Evolutionary conservation across 352 stramenopile species (phyloP).

Genomic region (Heterotrichella gracilis): DNA sequence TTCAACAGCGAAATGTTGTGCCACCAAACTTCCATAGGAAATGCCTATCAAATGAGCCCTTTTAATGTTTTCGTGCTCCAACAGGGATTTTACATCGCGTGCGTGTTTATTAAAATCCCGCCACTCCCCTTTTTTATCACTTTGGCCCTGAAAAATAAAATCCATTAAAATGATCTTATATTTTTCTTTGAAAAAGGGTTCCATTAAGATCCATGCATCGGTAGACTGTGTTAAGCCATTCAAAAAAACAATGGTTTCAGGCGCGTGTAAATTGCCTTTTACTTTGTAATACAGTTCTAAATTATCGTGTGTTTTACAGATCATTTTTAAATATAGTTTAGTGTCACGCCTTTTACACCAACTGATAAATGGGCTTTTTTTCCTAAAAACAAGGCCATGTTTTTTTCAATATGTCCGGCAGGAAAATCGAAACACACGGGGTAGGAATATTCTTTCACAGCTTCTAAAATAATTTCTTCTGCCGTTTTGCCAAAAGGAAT

Average conservation of each 20-base stretch:
- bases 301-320: not conserved
- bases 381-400: not conserved
- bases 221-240: not conserved
- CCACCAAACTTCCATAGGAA: not conserved
- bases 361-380: not conserved
- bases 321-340: not conserved
- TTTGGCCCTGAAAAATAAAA: conserved; percentile 2
- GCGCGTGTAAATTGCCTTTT: not conserved
- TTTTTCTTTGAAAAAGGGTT: not conserved
- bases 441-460: not conserved
- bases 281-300: not conserved
- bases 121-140: not conserved
- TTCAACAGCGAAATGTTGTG: not conserved
- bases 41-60: not conserved
- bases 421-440: not conserved
- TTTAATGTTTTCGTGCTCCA: not conserved
- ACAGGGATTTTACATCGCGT: not conserved
- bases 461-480: not conserved
- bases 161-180: not conserved
- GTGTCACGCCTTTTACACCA: not conserved
- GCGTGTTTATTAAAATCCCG: not conserved
- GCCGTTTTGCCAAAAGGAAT: not conserved
- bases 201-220: not conserved
- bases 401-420: not conserved
- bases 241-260: not conserved